Conservation (phyloP, 2,329 filamentous ascomycete genomes). For the Scolecobasidium constrictum region DNA sequence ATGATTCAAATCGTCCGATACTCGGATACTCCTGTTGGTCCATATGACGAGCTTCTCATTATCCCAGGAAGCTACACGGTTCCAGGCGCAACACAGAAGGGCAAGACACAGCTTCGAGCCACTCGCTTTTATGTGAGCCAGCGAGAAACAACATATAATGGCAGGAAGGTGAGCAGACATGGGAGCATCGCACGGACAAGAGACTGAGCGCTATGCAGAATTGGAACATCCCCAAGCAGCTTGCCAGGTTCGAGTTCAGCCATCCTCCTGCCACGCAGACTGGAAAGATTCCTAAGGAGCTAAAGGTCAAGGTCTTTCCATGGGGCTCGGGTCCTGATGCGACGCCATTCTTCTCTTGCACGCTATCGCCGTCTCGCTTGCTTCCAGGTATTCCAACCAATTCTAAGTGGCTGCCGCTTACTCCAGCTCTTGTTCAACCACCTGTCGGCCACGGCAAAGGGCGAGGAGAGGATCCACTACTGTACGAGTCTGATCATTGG, state of each 20-base stretch:
- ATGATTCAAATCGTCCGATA: constrained; percentile 7
- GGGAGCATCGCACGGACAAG: not conserved
- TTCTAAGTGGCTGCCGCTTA: not conserved
- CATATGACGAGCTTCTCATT: constrained; percentile 9
- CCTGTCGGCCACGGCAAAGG: not conserved
- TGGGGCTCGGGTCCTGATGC: not conserved
- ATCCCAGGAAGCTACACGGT: constrained; percentile 5
- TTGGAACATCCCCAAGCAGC: constrained; percentile 11
- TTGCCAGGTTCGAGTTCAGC: constrained; percentile 4
- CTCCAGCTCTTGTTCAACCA: not conserved
- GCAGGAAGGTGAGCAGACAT: not conserved
- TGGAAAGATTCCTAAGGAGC: not conserved
- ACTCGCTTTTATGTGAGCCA: constrained; percentile 10
- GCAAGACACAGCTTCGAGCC: constrained; percentile 1
- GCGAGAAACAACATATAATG: constrained; percentile 9
- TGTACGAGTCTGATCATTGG: not conserved
- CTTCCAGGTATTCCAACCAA: not conserved
- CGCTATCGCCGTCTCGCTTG: not conserved
- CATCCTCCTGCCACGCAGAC: not conserved
- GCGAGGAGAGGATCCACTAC: not conserved
- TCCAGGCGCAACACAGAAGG: not conserved
- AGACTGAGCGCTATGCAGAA: no score
- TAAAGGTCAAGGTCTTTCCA: constrained; percentile 3
- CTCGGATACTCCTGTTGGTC: constrained; percentile 2
- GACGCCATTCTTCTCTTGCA: constrained; percentile 5